Percentiles rank a stretch among this genome's conserved stretches.
Conservation (phyloP, 768 basidiomycete genomes). For the Cyclocybe cylindracea region DNA sequence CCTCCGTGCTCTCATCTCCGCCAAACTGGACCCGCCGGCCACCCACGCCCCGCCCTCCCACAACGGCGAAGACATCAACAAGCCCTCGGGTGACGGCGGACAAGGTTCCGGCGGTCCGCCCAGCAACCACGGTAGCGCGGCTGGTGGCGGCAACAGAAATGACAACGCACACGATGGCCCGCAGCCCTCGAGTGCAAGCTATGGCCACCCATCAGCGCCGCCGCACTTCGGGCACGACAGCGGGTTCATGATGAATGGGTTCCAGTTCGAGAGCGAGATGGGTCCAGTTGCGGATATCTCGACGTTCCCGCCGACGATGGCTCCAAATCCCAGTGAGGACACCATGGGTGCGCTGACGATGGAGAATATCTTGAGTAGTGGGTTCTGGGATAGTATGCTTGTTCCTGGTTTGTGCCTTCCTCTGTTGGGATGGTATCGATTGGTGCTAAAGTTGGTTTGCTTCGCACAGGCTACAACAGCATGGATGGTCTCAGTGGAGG, state of each 20-base stretch:
- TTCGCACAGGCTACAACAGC: conserved; percentile 67
- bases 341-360: conserved; percentile 58
- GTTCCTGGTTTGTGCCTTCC: conserved; percentile 66
- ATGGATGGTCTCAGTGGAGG: conserved; percentile 85
- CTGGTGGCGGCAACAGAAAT: neutral
- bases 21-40: conserved; percentile 34
- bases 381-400: conserved; percentile 88
- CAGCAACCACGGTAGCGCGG: neutral
- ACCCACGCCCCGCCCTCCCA: conserved; percentile 3
- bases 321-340: conserved; percentile 40
- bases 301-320: conserved; percentile 89
- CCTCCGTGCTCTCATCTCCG: conserved; percentile 74
- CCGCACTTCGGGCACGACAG: conserved; percentile 22
- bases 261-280: conserved; percentile 81
- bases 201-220: conserved; percentile 9
- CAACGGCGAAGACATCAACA: conserved; percentile 18
- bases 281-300: conserved; percentile 80
- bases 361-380: conserved; percentile 77
- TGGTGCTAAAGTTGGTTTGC: conserved; percentile 1
- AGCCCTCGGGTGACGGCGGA: conserved; percentile 3
- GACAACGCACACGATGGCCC: conserved; percentile 1
- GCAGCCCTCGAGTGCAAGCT: conserved; percentile 4
- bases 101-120: neutral
- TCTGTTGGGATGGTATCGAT: neutral
- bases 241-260: conserved; percentile 47